Percentiles rank a stretch among this genome's conserved stretches.
phyloP scores from a whole-genome alignment of 2,329 filamentous ascomycete genomes.

The Alternaria conjuncta region DNA sequence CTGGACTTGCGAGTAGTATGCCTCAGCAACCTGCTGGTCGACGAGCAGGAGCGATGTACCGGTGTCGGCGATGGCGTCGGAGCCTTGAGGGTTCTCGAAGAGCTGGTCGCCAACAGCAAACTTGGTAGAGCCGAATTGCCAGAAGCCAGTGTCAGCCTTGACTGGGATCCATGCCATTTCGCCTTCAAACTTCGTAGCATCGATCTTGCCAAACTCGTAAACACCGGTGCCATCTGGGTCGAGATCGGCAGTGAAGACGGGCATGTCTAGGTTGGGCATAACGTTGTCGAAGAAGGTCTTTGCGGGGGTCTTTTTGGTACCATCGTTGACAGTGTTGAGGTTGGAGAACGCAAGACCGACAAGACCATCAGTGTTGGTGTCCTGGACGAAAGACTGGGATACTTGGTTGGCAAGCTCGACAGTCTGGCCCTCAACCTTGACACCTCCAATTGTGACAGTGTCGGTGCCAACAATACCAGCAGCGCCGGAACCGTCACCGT shows the following conservation, averaged over 20 bases:
- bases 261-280: conserved; percentile 64
- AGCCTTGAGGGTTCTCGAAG: conserved; percentile 59
- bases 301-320: conserved; percentile 64
- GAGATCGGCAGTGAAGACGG: conserved; percentile 75
- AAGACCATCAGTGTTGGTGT: conserved; percentile 70
- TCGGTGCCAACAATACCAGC: conserved; percentile 72
- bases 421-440: conserved; percentile 66
- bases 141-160: conserved; percentile 69
- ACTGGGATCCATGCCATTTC: conserved; percentile 67
- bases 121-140: conserved; percentile 66
- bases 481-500: conserved; percentile 71
- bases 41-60: conserved; percentile 70
- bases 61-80: conserved; percentile 56
- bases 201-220: conserved; percentile 78
- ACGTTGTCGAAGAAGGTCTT: conserved; percentile 79
- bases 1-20: conserved; percentile 53
- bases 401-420: conserved; percentile 70
- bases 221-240: conserved; percentile 65
- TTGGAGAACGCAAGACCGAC: conserved; percentile 71
- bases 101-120: conserved; percentile 64
- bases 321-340: conserved; percentile 63
- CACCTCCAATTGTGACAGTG: conserved; percentile 70
- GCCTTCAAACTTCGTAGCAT: conserved; percentile 67
- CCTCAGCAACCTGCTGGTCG: conserved; percentile 58
- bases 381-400: conserved; percentile 63